phyloP scores from a whole-genome alignment of 768 basidiomycete genomes.

The Neoboletus subvelutipes region DNA sequence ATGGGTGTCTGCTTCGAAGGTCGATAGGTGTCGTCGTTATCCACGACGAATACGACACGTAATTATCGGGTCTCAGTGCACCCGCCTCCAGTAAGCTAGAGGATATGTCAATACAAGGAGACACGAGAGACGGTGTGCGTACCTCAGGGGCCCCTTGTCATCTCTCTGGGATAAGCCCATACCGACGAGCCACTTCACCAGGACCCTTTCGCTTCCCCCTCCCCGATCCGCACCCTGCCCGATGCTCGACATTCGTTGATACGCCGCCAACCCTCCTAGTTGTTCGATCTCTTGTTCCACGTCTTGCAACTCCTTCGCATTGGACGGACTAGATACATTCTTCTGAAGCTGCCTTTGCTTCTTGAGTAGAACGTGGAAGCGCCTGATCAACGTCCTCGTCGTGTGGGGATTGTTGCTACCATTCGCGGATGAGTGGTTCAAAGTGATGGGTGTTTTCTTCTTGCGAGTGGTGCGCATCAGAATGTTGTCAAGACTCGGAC shows the following conservation, averaged over 20 bases:
- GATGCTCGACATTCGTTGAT: slow-evolving; percentile 79
- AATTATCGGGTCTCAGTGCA: slow-evolving; percentile 84
- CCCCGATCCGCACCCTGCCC: slow-evolving; percentile 83
- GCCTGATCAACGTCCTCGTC: slow-evolving; percentile 72
- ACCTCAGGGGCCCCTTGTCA: slow-evolving; percentile 36
- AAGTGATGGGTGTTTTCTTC: slow-evolving; percentile 47
- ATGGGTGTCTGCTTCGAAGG: slow-evolving; percentile 77
- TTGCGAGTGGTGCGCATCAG: slow-evolving; percentile 44
- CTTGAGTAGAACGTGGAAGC: slow-evolving; percentile 80
- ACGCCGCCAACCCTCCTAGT: slow-evolving; percentile 76
- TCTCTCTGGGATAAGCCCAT: slow-evolving; percentile 35
- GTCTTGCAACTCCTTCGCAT: slow-evolving; percentile 40
- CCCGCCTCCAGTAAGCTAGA: slow-evolving; percentile 84
- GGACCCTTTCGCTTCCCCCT: slow-evolving; percentile 82
- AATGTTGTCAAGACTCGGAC: neutral
- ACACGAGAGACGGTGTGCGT: neutral
- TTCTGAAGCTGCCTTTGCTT: slow-evolving; percentile 54
- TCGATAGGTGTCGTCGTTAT: slow-evolving; percentile 77
- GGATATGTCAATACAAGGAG: neutral
- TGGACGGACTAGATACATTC: slow-evolving; percentile 13
- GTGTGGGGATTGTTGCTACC: slow-evolving; percentile 54
- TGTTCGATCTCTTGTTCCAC: slow-evolving; percentile 60
- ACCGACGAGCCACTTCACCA: slow-evolving; percentile 74
- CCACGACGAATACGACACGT: slow-evolving; percentile 63
- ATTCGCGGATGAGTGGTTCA: neutral